Base-by-base conservation (phyloP, 306 rosid species). In the Spatholobus suberectus region DNA sequence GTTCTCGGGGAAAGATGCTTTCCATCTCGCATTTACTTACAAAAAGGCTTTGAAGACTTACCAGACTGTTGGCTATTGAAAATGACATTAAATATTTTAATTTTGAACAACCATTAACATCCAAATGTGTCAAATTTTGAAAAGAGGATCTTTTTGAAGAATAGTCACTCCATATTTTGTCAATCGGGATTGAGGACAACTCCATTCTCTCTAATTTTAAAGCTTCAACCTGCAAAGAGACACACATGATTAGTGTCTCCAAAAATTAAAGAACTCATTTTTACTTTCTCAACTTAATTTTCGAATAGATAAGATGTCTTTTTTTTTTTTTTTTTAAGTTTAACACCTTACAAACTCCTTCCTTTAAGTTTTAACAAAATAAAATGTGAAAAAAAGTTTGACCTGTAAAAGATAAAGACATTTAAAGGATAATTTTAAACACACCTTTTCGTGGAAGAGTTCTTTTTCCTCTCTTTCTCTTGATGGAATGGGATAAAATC, bases 11-110 rank as follows among this genome's bases (percentile, higher is more conserved):
- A 26, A 85, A 49, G 40, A 89, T 70, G 21, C 10, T 44, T 40
- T 13, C 26, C 89, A 91, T 86, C 3, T n/a, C 0, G 47, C 93
- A 91, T 2, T 5, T 5, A 2, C 49, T 13, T 51, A 91, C 34
- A 1, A 54, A 27, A 11, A 91, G 88, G 18, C 46, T 81, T 74
- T 84, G 63, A 32, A 91, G 90, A 13, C 71, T 85, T 24, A 6
- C 40, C 4, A 87, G 29, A 61, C 74, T 34, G 8, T 6, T 37
- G 1, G 87, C 90, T 83, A 80, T 63, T 1, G 81, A 67, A 57
- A 75, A 13, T 21, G 88, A 38, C 0, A 76, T 3, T 9, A 85
- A 61, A 27, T 69, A 49, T 32, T 4, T 7, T 23, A 85, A 75
- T 4, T 82, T 40, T 0, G 20, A 0, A 75, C 85, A 84, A 6